phyloP scores from a whole-genome alignment of 768 basidiomycete species.

The Naganishia randhawae region DNA sequence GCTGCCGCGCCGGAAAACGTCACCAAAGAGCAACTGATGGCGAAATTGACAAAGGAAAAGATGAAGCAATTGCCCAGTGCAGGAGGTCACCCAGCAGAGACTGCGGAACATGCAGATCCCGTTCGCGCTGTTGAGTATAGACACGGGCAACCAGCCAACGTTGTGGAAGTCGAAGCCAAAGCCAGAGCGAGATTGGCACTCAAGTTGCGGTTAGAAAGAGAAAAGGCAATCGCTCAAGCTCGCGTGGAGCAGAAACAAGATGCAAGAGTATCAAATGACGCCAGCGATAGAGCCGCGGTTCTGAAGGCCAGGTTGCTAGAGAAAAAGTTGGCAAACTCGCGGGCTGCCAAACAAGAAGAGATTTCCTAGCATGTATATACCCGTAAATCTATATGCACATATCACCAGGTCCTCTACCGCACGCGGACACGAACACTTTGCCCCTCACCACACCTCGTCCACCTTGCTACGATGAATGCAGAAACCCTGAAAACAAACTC shows the following conservation, averaged over 20 bases:
- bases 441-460: constrained; percentile 54
- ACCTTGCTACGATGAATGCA: constrained; percentile 60
- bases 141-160: neutral
- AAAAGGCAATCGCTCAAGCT: constrained; percentile 20
- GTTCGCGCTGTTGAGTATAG: neutral
- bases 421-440: neutral
- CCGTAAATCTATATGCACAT: neutral
- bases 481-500: constrained; percentile 53
- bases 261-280: neutral
- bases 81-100: too few species aligned
- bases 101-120: neutral
- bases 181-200: constrained; percentile 22
- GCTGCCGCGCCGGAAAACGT: neutral
- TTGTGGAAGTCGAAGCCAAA: constrained; percentile 8
- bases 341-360: neutral
- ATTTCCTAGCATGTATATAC: neutral
- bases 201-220: constrained; percentile 17
- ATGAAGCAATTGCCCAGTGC: neutral
- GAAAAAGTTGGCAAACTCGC: constrained; percentile 9
- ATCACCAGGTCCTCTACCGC: neutral
- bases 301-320: constrained; percentile 24
- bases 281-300: constrained; percentile 20
- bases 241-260: neutral
- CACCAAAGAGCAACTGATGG: constrained; percentile 25
- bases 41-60: constrained; percentile 27